A percentile compares a stretch with the other conserved stretches of the same genome.
These are phyloP conservation scores for Entrophospora sp. DNA, from an alignment of 192 early-diverging fungal genomes.

Conservation along the genomic window DNA sequence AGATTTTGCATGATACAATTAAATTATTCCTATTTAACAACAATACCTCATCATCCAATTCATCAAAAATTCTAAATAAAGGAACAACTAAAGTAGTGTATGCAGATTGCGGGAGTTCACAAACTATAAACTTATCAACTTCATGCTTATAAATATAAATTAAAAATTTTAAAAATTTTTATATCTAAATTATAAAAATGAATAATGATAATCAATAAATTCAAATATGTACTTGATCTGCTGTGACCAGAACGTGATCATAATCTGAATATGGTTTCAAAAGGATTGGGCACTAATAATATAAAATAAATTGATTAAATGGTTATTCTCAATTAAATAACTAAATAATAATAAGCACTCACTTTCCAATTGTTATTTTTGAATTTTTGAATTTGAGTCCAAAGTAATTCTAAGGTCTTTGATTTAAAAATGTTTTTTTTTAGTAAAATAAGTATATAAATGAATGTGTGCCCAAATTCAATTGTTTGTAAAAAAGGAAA, in stretches of 20 bases:
- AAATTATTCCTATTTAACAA: slow-evolving; percentile 1
- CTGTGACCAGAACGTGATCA: slow-evolving; percentile 35
- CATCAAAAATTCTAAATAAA: slow-evolving; percentile 34
- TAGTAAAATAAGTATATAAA: background rate
- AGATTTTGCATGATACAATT: background rate
- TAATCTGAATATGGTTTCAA: slow-evolving; percentile 41
- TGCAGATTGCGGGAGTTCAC: slow-evolving; percentile 21
- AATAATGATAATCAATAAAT: too few species aligned
- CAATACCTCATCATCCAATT: slow-evolving; percentile 21
- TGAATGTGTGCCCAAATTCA: background rate
- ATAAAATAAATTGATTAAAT: background rate
- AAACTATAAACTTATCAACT: slow-evolving; percentile 33
- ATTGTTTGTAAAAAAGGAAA: background rate
- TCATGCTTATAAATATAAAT: slow-evolving; percentile 39
- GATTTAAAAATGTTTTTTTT: background rate
- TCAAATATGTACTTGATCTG: slow-evolving; percentile 31
- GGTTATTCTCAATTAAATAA: too few species aligned
- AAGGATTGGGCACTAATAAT: slow-evolving; percentile 29
- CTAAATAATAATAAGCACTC: too few species aligned
- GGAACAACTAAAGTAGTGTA: slow-evolving; percentile 28
- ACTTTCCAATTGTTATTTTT: slow-evolving; percentile 38
- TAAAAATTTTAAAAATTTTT: too few species aligned
- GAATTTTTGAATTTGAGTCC: slow-evolving; percentile 37
- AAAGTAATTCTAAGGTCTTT: slow-evolving; percentile 18
- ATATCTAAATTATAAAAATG: too few species aligned